Base-by-base conservation (phyloP, 2,329 filamentous ascomycete genomes). In the Fusarium guadeloupense region DNA sequence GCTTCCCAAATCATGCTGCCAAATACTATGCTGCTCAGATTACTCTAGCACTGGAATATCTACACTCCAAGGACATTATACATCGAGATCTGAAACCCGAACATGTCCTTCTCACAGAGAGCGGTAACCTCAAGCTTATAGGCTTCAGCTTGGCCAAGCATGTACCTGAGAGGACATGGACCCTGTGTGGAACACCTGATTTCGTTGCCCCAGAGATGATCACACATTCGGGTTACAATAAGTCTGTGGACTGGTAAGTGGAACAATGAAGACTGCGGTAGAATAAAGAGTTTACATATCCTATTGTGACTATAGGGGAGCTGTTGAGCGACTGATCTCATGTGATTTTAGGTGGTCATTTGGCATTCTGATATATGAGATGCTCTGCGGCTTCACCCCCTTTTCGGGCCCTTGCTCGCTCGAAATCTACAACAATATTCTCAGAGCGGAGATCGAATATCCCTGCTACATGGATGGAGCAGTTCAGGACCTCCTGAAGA, bases 1-100 rank as follows among this genome's bases (percentile, higher is more conserved):
- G 95, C 62, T 99, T 99, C 76, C 95, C 95, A 10, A 98, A 98
- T 71, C 95, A 94, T 7, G 95, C 98, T 49, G 95, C 95, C 72
- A 98, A 98, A 77, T 98, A 98, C 80, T 99, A 98, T 76, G 95
- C 95, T 31, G 95, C 95, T 42, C 95, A 98, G 78, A 94, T 98
- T 48, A 97, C 93, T 4, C 83, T 98, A 54, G 95, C 95, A 9
- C 82, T 99, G 42, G 94, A 98, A 74, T 98, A 98, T 76, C 82
- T 99, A 53, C 95, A 99, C 79, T 88, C 88, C 46, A 90, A 92
- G 76, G 89, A 98, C 75, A 97, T 99, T 75, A 98, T 99, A 72
- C 98, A 99, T 79, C 90, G 95, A 73, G 95, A 99, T 77, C 78
- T 99, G 69, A 98, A 98, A 78, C 93, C 93, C 3, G 93, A 97